Evolutionary conservation across 495 filamentous ascomycete species (phyloP).

Genomic region (Xylaria curta): DNA sequence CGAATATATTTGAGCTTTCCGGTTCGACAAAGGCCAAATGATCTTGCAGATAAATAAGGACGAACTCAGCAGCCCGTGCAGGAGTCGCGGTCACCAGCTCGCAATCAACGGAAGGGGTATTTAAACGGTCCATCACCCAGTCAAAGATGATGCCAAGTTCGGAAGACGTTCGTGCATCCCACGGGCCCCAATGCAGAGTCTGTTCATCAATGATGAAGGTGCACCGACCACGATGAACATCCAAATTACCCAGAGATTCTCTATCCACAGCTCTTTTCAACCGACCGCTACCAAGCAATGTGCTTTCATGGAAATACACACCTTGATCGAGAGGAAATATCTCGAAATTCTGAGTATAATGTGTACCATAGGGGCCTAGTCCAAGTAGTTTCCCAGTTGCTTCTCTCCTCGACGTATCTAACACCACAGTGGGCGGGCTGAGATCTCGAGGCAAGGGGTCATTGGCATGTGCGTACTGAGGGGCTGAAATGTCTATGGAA

Average conservation of each 20-base stretch:
- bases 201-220: slow-evolving; percentile 57
- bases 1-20: slow-evolving; percentile 45
- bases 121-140: slow-evolving; percentile 56
- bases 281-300: slow-evolving; percentile 76
- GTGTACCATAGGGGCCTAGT: slow-evolving; percentile 64
- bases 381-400: slow-evolving; percentile 56
- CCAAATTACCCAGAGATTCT: slow-evolving; percentile 35
- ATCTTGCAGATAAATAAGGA: slow-evolving; percentile 49
- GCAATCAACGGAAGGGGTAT: slow-evolving; percentile 16
- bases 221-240: slow-evolving; percentile 33
- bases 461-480: slow-evolving; percentile 56
- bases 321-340: slow-evolving; percentile 68
- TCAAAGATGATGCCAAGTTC: slow-evolving; percentile 68
- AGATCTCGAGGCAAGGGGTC: slow-evolving; percentile 49
- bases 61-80: slow-evolving; percentile 45
- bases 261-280: slow-evolving; percentile 60
- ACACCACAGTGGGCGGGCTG: slow-evolving; percentile 25
- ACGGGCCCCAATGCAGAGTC: slow-evolving; percentile 67
- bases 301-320: slow-evolving; percentile 77
- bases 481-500: slow-evolving; percentile 56
- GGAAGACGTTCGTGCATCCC: slow-evolving; percentile 73
- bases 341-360: slow-evolving; percentile 79
- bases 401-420: slow-evolving; percentile 34
- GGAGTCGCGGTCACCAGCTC: slow-evolving; percentile 15
- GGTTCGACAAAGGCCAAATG: slow-evolving; percentile 43